Percentiles rank a stretch among this genome's conserved stretches.
phyloP scores from a whole-genome alignment of 2,329 filamentous ascomycete species.

The Sporothrix inflata region DNA sequence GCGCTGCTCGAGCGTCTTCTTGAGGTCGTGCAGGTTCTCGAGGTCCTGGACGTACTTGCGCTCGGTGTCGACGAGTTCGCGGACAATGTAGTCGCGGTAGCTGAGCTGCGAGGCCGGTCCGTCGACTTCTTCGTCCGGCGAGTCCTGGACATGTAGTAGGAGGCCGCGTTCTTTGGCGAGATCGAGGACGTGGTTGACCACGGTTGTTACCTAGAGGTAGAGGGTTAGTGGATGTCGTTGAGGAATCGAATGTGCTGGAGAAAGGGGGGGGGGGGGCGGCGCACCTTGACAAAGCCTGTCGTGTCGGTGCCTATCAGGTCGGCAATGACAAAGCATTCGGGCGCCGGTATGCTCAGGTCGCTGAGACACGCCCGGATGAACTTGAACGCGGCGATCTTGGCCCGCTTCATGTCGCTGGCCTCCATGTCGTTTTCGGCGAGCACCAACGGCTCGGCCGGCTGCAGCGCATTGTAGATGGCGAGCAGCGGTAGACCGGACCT shows the following conservation, averaged over 20 bases:
- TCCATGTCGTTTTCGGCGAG: conserved; percentile 61
- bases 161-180: conserved; percentile 78
- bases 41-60: conserved; percentile 97
- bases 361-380: conserved; percentile 88
- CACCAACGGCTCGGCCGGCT: conserved; percentile 68
- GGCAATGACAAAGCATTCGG: conserved; percentile 87
- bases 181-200: conserved; percentile 91
- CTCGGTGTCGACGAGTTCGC: conserved; percentile 91
- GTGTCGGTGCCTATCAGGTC: conserved; percentile 94
- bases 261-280: conserved; percentile 26
- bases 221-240: neutral
- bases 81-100: conserved; percentile 83
- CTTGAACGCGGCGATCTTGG: conserved; percentile 87
- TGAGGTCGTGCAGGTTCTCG: conserved; percentile 89
- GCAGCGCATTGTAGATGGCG: conserved; percentile 83
- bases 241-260: neutral
- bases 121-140: conserved; percentile 57
- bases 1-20: conserved; percentile 85
- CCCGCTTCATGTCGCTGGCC: conserved; percentile 69
- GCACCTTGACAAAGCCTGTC: conserved; percentile 92
- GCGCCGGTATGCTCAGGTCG: conserved; percentile 75
- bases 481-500: conserved; percentile 82
- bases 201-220: conserved; percentile 73
- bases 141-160: conserved; percentile 64
- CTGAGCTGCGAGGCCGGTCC: conserved; percentile 67